Evolutionary conservation across 2,329 filamentous ascomycete species (phyloP).

Genomic region (Macroventuria anomochaeta): DNA sequence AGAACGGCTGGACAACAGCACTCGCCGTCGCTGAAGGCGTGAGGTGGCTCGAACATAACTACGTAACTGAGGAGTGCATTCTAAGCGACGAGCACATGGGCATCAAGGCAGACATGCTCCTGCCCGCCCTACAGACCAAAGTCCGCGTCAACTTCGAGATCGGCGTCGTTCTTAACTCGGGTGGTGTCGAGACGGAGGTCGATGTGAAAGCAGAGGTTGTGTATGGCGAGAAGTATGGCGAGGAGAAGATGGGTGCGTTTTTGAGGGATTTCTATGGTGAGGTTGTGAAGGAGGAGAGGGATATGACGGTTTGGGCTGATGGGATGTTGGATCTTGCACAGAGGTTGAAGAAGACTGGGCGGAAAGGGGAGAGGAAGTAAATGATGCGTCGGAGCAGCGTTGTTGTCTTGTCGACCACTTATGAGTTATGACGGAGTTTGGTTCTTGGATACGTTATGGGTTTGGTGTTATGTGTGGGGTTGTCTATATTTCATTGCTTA

Average conservation of each 20-base stretch:
- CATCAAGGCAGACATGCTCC: conserved; percentile 67
- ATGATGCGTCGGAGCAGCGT: background rate
- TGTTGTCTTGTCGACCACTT: background rate
- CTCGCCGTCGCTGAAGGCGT: conserved; percentile 66
- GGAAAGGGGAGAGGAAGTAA: conserved; percentile 50
- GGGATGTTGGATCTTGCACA: conserved; percentile 53
- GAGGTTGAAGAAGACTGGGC: conserved; percentile 53
- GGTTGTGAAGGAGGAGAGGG: conserved; percentile 31
- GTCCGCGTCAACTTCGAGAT: conserved; percentile 69
- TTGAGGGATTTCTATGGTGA: conserved; percentile 61
- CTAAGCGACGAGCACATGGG: conserved; percentile 70
- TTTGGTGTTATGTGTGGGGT: background rate
- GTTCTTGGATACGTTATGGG: background rate
- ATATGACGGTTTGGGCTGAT: conserved; percentile 52
- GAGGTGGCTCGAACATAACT: conserved; percentile 66
- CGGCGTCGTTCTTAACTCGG: conserved; percentile 51
- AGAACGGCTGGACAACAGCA: conserved; percentile 70
- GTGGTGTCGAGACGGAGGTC: conserved; percentile 61
- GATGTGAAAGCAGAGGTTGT: conserved; percentile 66
- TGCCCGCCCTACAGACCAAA: conserved; percentile 71
- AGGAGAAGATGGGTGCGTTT: conserved; percentile 76
- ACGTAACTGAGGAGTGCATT: conserved; percentile 68
- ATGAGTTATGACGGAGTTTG: conserved; percentile 15
- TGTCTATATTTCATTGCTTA: background rate
- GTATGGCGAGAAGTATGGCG: conserved; percentile 81